A percentile compares a stretch with the other conserved stretches of the same genome.
These are phyloP conservation scores for Jamesozyma jinghongensis DNA, from an alignment of 805 yeast species.

Conservation along the genomic window DNA sequence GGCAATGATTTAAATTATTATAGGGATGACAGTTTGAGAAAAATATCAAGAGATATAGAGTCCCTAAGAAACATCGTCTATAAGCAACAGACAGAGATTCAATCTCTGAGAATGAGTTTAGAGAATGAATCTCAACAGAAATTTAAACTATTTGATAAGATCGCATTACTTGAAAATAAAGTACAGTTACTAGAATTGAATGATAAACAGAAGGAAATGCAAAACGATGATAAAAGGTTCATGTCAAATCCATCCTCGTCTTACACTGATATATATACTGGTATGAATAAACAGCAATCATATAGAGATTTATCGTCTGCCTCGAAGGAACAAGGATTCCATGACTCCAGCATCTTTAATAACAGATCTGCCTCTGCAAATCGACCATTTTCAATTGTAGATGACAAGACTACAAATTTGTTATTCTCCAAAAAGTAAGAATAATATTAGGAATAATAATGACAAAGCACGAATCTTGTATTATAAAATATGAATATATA, in stretches of 20 bases:
- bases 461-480: too few species aligned
- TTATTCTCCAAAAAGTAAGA: constrained; percentile 1
- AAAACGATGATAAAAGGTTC: too few species aligned
- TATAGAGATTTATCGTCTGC: too few species aligned
- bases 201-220: neutral
- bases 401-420: constrained; percentile 7
- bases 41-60: constrained; percentile 12
- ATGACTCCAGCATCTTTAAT: too few species aligned
- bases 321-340: too few species aligned
- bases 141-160: constrained; percentile 10
- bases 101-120: constrained; percentile 13
- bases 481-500: neutral
- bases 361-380: neutral
- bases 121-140: constrained; percentile 10
- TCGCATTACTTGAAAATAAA: constrained; percentile 11
- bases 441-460: too few species aligned
- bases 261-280: too few species aligned
- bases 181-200: constrained; percentile 7
- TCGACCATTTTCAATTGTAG: constrained; percentile 3
- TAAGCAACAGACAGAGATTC: constrained; percentile 18
- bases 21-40: neutral
- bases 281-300: too few species aligned
- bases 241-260: too few species aligned
- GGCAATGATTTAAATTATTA: neutral
- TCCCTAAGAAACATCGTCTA: constrained; percentile 12